Percentiles rank a stretch among this genome's conserved stretches.
phyloP scores from a whole-genome alignment of 2,329 filamentous ascomycete genomes.

The Hawksworthiomyces lignivorus region DNA sequence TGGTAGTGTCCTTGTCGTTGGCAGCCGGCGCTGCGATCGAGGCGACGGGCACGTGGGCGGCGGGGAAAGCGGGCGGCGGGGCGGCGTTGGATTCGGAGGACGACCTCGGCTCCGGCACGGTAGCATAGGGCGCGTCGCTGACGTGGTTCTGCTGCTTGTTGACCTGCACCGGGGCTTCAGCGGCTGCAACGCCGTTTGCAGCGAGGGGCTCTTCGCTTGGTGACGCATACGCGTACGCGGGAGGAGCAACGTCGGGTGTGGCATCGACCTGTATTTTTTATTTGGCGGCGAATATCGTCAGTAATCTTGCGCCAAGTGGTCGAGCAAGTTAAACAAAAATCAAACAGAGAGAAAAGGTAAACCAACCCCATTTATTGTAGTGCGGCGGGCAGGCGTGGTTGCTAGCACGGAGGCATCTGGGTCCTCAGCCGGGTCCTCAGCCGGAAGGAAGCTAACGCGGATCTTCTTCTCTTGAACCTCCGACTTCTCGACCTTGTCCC shows the following conservation, averaged over 20 bases:
- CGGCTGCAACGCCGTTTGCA: constrained; percentile 13
- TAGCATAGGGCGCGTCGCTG: no score
- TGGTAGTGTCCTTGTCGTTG: constrained; percentile 14
- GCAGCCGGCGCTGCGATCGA: constrained; percentile 3
- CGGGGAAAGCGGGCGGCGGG: background rate
- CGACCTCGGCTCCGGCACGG: background rate
- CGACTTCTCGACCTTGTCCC: constrained; percentile 70
- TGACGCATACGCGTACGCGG: constrained; percentile 26
- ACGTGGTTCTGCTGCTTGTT: no score
- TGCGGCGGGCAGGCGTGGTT: constrained; percentile 22
- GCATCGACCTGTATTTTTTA: constrained; percentile 26
- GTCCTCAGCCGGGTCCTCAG: constrained; percentile 51
- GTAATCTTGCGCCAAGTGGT: no score
- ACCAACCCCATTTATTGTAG: constrained; percentile 23
- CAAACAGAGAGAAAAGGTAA: background rate
- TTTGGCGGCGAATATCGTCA: no score
- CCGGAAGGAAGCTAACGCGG: constrained; percentile 73
- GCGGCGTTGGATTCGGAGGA: background rate
- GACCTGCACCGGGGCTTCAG: no score
- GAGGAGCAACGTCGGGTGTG: constrained; percentile 24
- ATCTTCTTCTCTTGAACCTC: constrained; percentile 92
- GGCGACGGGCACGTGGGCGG: background rate
- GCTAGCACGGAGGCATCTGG: constrained; percentile 20
- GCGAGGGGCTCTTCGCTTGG: constrained; percentile 20
- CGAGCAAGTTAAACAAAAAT: no score